Evolutionary conservation across 352 stramenopile species (phyloP).

Genomic region (Pythium diclinum): DNA sequence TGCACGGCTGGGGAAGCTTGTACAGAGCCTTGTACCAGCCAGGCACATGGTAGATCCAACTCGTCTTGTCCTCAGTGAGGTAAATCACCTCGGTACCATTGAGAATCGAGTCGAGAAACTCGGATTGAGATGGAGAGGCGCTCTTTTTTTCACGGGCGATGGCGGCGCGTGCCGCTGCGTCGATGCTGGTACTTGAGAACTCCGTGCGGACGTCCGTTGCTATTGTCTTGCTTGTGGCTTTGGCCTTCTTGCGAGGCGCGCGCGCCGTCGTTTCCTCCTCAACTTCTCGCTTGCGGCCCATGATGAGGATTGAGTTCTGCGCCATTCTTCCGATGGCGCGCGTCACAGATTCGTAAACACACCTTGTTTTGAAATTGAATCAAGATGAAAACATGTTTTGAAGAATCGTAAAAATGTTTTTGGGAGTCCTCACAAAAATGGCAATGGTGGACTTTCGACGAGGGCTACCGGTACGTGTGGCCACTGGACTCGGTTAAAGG

Average conservation of each 20-base stretch:
- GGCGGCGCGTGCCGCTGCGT: constrained; percentile 6
- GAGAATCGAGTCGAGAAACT: constrained; percentile 6
- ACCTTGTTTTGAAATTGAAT: constrained; percentile 2
- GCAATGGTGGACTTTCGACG: neutral
- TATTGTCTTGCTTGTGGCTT: neutral
- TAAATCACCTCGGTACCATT: constrained; percentile 17
- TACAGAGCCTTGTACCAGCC: constrained; percentile 49
- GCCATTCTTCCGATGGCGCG: neutral
- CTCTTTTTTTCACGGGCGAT: neutral
- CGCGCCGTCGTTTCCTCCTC: neutral
- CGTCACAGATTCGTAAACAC: neutral
- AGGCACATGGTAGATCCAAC: constrained; percentile 62
- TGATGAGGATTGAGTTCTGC: neutral
- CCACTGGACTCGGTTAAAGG: neutral
- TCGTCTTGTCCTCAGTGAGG: constrained; percentile 32
- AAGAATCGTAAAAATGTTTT: neutral
- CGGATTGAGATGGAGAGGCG: neutral
- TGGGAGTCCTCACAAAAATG: neutral
- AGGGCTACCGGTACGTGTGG: too few relatives aligned
- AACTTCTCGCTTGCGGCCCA: neutral
- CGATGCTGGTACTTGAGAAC: constrained; percentile 16
- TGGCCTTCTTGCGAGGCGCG: neutral
- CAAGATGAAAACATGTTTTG: neutral
- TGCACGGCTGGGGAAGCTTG: constrained; percentile 20
- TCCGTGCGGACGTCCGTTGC: neutral